A percentile compares a stretch with the other conserved stretches of the same genome.
Evolutionary conservation across 257 asterid genomes (phyloP).

Genomic region (Mitragyna speciosa): DNA sequence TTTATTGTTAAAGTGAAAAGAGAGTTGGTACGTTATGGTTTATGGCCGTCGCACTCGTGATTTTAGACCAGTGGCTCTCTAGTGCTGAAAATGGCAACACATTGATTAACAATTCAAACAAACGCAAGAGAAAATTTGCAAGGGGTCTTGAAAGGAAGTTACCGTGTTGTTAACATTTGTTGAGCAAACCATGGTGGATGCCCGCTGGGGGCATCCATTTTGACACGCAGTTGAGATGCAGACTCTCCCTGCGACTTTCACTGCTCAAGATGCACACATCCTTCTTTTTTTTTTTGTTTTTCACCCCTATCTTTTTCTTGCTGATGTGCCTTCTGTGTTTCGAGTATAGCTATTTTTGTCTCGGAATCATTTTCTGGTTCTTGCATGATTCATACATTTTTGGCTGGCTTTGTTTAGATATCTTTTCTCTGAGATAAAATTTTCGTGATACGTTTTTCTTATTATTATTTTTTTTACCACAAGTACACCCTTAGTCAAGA

Average conservation of each 20-base stretch:
- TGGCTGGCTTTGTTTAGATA: too few relatives aligned
- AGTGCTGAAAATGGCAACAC: neutral
- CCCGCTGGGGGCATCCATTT: neutral
- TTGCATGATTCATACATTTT: neutral
- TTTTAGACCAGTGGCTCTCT: neutral
- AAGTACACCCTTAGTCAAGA: too few relatives aligned
- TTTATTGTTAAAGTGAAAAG: neutral
- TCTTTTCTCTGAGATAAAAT: too few relatives aligned
- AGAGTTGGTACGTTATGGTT: neutral
- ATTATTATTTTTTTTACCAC: too few relatives aligned
- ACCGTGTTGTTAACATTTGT: neutral
- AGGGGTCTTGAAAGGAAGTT: neutral
- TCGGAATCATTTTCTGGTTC: neutral
- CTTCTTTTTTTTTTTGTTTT: neutral
- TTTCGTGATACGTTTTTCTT: too few relatives aligned
- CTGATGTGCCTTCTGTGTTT: too few relatives aligned
- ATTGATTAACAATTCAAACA: neutral
- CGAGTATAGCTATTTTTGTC: neutral
- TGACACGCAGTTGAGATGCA: neutral
- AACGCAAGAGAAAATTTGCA: neutral
- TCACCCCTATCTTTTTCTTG: too few relatives aligned
- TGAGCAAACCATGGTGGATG: neutral
- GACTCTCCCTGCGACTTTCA: constrained; percentile 5
- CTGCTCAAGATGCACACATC: neutral
- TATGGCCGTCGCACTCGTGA: neutral